Percentiles rank a stretch among this genome's conserved stretches.
Evolutionary conservation across 768 basidiomycete species (phyloP).

Genomic region (Pleurotus tuoliensis): DNA sequence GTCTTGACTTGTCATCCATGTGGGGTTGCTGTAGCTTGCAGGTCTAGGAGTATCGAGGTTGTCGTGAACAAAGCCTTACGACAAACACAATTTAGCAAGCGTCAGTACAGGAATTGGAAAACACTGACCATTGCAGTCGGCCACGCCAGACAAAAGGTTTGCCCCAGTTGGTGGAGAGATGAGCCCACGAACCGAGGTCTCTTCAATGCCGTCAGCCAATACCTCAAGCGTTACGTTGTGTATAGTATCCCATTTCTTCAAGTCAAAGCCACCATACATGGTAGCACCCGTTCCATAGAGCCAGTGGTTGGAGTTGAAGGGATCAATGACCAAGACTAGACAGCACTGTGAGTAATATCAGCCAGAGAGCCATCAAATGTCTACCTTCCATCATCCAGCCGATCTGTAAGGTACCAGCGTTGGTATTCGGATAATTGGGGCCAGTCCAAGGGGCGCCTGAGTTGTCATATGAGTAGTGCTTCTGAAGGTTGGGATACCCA

Average conservation of each 20-base stretch:
- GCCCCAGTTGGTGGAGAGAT: slow-evolving; percentile 64
- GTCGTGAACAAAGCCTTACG: slow-evolving; percentile 43
- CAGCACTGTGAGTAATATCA: background rate
- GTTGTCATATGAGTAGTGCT: slow-evolving; percentile 54
- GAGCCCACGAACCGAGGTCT: slow-evolving; percentile 52
- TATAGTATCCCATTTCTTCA: slow-evolving; percentile 54
- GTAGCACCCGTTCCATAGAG: slow-evolving; percentile 69
- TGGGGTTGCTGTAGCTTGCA: slow-evolving; percentile 38
- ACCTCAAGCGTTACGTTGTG: slow-evolving; percentile 59
- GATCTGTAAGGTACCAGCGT: slow-evolving; percentile 43
- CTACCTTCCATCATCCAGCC: slow-evolving; percentile 73
- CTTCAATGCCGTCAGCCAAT: slow-evolving; percentile 63
- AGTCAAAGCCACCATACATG: slow-evolving; percentile 55
- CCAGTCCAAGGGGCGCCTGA: slow-evolving; percentile 59
- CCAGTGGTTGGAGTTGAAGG: slow-evolving; percentile 68
- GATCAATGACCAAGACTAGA: slow-evolving; percentile 52
- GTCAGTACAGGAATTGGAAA: background rate
- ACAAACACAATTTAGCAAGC: background rate
- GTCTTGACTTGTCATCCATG: slow-evolving; percentile 42
- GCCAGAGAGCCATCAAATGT: slow-evolving; percentile 1
- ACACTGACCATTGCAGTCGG: slow-evolving; percentile 46
- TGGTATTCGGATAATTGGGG: slow-evolving; percentile 40
- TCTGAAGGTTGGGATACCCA: slow-evolving; percentile 40
- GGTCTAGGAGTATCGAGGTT: slow-evolving; percentile 37
- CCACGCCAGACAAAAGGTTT: slow-evolving; percentile 50